These are phyloP conservation scores for Phytophthora aleatoria DNA, from an alignment of 352 stramenopile species.

Conservation along the genomic window DNA sequence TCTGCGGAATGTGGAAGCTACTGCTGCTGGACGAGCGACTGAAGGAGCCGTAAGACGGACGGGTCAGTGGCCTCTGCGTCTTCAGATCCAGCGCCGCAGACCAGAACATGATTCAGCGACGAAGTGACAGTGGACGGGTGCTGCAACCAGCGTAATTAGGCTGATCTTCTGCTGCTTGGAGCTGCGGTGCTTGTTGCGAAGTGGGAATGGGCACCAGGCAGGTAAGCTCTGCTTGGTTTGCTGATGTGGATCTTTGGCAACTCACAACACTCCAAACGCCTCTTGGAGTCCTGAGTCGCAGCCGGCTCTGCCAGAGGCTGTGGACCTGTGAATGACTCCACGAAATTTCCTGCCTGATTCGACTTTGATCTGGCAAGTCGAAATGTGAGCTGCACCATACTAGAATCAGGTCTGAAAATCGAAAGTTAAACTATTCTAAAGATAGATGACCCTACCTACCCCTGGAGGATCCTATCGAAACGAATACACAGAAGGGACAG, in stretches of 20 bases:
- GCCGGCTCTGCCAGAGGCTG: background rate
- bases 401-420: slow-evolving; percentile 23
- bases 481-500: background rate
- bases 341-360: slow-evolving; percentile 24
- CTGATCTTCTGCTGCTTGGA: background rate
- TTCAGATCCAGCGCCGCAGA: slow-evolving; percentile 73
- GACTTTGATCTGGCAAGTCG: slow-evolving; percentile 5
- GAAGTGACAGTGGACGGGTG: background rate
- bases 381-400: slow-evolving; percentile 19
- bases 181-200: slow-evolving; percentile 10
- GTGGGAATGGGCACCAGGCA: slow-evolving; percentile 4
- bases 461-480: background rate
- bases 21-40: slow-evolving; percentile 33
- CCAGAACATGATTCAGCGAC: slow-evolving; percentile 62
- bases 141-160: background rate
- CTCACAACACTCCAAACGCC: slow-evolving; percentile 1
- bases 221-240: slow-evolving; percentile 3
- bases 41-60: slow-evolving; percentile 71
- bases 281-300: slow-evolving; percentile 9
- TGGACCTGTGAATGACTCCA: background rate
- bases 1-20: slow-evolving; percentile 71
- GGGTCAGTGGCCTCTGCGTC: slow-evolving; percentile 35
- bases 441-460: slow-evolving; percentile 1
- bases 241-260: slow-evolving; percentile 26
- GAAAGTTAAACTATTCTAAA: slow-evolving; percentile 28